Base-by-base conservation (phyloP, 441 rosid species). In the Brassica hybrid region DNA sequence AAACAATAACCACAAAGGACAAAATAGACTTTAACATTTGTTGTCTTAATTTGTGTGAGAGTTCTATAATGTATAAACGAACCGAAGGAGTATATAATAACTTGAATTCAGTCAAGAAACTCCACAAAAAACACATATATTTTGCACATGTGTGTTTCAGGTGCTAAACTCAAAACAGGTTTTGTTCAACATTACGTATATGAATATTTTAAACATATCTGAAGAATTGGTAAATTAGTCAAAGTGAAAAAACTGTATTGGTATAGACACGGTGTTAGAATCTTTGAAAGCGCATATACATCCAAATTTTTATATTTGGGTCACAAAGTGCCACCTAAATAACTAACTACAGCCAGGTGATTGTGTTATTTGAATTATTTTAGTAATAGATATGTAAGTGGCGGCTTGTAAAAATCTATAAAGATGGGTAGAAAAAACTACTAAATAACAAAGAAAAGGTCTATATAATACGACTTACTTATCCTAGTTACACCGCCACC, bases 401-500 rank as follows among this genome's bases (percentile, higher is more conserved):
- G 81, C 65, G 81, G 77, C 77, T 54, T 60, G 65, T 67, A n/a
- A n/a, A 34, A 59, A 78, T 72, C 69, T 57, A 30, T 66, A 60
- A n/a, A n/a, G 63, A 45, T 72, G 54, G 21, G 52, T 27, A 21
- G 21, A 23, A 23, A 9, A 78, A 58, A 66, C 48, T 32, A 48
- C 43, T 66, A 72, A 59, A 34, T 59, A 65, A 73, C 74, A 61
- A 78, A 78, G 50, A 67, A 78, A 36, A 62, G 11, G 74, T 61
- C 59, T 6, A 50, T 7, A 59, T 25, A 66, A 11, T 16, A 70
- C 71, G 67, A 58, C 78, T 75, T 75, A 75, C 58, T 27, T 27
- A 58, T 67, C 67, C 30, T 57, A 56, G 25, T 41, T 23, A 18
- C 66, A 54, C 27, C 65, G 17, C 56, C 54, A 77, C 50, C 61